A percentile compares a stretch with the other conserved stretches of the same genome.
Conservation (phyloP, 2,329 filamentous ascomycete genomes). For the Didymosphaeria variabile region DNA sequence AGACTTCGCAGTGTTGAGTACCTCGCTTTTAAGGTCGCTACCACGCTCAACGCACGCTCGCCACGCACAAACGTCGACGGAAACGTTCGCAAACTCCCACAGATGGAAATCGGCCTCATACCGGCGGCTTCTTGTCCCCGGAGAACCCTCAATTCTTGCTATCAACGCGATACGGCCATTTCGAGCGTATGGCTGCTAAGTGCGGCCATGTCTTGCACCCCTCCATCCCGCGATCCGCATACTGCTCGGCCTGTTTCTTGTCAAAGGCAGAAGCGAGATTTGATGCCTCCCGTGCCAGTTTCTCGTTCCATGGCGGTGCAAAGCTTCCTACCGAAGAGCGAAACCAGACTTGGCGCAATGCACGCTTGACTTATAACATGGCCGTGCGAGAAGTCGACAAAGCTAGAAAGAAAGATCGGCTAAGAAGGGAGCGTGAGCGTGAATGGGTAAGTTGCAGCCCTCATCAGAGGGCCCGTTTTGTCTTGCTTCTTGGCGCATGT, state of each 20-base stretch:
- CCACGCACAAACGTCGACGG: neutral
- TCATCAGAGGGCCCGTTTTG: neutral
- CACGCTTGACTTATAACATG: constrained; percentile 27
- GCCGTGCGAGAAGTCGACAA: constrained; percentile 25
- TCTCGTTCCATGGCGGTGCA: constrained; percentile 28
- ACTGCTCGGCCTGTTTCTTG: constrained; percentile 30
- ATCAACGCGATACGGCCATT: constrained; percentile 19
- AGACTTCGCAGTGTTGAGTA: neutral
- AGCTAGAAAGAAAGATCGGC: constrained; percentile 23
- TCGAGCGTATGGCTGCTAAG: constrained; percentile 24
- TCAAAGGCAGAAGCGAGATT: constrained; percentile 25
- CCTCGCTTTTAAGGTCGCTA: neutral
- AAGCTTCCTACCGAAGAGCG: constrained; percentile 22
- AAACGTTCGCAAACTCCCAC: neutral
- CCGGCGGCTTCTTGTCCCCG: neutral
- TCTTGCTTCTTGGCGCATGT: neutral
- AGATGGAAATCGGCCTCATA: neutral
- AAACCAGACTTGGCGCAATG: constrained; percentile 30
- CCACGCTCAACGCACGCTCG: neutral
- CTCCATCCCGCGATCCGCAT: constrained; percentile 29
- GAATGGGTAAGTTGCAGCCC: constrained; percentile 26
- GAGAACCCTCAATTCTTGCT: neutral
- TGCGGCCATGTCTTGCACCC: constrained; percentile 37
- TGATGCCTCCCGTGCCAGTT: constrained; percentile 20
- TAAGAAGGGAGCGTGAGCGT: constrained; percentile 34